These are phyloP conservation scores for Ascochyta pisi DNA, from an alignment of 2,329 filamentous ascomycete species.

Conservation along the genomic window DNA sequence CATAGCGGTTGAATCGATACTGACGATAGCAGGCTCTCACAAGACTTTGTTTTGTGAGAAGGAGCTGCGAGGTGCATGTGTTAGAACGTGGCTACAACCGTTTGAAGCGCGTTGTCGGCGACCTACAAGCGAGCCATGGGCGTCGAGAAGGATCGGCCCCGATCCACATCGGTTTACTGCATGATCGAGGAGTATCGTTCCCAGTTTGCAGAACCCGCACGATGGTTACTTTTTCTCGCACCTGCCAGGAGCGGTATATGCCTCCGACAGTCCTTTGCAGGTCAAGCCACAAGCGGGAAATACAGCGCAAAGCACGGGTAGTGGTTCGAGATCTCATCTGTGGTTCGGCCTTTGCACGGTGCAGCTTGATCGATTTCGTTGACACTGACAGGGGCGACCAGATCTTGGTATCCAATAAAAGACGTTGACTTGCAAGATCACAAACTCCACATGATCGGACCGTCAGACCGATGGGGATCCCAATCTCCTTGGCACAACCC, in stretches of 20 bases:
- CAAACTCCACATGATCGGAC: constrained; percentile 1
- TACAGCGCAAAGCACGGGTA: background rate
- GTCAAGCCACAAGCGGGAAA: background rate
- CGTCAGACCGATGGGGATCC: constrained; percentile 3
- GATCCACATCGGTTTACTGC: constrained; percentile 8
- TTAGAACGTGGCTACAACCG: constrained; percentile 3
- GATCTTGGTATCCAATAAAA: background rate
- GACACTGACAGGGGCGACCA: background rate
- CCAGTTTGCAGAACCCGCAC: background rate
- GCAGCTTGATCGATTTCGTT: constrained; percentile 6
- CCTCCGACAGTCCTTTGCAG: background rate
- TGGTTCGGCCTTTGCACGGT: background rate
- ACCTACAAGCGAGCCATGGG: constrained; percentile 13
- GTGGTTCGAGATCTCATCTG: constrained; percentile 8
- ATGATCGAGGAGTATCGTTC: constrained; percentile 11
- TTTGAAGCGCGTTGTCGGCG: constrained; percentile 14
- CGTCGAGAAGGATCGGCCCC: background rate
- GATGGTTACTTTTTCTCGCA: constrained; percentile 9
- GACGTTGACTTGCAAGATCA: background rate
- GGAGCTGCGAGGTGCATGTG: background rate
- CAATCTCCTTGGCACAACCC: background rate
- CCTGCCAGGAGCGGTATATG: background rate
- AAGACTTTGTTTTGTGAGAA: constrained; percentile 7
- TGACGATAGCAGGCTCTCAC: background rate
- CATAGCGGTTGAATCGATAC: background rate